phyloP scores from a whole-genome alignment of 2,329 filamentous ascomycete species.

The Phyllachora maydis region DNA sequence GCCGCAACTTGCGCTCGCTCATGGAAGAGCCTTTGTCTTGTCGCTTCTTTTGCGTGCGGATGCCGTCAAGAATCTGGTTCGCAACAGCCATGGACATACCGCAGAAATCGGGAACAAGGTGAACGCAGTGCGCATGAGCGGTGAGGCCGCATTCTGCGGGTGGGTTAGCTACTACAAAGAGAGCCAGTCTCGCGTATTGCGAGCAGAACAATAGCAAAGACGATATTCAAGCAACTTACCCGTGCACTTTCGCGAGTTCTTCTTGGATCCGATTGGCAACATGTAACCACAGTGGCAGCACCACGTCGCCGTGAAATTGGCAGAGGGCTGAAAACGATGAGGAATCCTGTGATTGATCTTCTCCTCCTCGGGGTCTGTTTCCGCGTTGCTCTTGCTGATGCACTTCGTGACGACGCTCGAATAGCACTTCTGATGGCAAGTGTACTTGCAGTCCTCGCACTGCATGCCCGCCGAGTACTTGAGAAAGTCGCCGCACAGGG shows the following conservation, averaged over 20 bases:
- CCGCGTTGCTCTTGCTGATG: constrained; percentile 97
- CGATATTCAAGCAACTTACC: constrained; percentile 26
- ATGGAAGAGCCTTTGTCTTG: constrained; percentile 37
- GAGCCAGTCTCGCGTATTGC: neutral
- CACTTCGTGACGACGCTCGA: constrained; percentile 94
- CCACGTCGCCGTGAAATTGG: constrained; percentile 97
- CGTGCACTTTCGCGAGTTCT: constrained; percentile 81
- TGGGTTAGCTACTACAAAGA: constrained; percentile 8
- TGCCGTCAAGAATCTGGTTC: constrained; percentile 78
- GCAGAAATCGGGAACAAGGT: constrained; percentile 95
- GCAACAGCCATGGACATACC: constrained; percentile 98
- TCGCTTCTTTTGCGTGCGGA: constrained; percentile 55
- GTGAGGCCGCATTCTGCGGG: constrained; percentile 68
- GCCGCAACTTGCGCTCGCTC: constrained; percentile 45
- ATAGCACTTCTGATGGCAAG: constrained; percentile 96
- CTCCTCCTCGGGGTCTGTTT: constrained; percentile 95
- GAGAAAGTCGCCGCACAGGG: constrained; percentile 91
- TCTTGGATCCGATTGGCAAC: constrained; percentile 68
- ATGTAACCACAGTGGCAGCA: constrained; percentile 98
- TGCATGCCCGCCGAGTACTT: constrained; percentile 99
- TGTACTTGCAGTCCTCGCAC: constrained; percentile 98
- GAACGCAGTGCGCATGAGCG: constrained; percentile 76
- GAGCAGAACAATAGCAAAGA: too few relatives aligned
- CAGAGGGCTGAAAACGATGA: constrained; percentile 90
- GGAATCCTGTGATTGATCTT: constrained; percentile 99